phyloP scores from a whole-genome alignment of 371 early-diverging fungal genomes.

The Nosema muscidifuracis region DNA sequence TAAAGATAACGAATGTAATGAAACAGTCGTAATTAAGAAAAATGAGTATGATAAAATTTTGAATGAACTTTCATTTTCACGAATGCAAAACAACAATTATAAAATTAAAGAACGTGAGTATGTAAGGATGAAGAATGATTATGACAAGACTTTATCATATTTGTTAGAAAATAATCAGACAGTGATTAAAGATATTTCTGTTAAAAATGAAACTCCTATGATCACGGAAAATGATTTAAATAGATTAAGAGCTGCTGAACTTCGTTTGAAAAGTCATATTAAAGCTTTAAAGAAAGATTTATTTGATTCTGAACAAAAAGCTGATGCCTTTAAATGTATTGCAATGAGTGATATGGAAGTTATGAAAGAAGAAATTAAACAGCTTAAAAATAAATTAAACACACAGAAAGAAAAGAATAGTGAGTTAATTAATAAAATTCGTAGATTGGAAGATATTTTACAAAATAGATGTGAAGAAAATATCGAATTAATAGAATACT shows the following conservation, averaged over 20 bases:
- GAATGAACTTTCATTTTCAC: background rate
- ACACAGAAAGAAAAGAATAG: constrained; percentile 1
- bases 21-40: constrained; percentile 12
- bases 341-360: constrained; percentile 9
- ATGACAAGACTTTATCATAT: constrained; percentile 34
- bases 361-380: constrained; percentile 8
- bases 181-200: background rate
- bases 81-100: constrained; percentile 2
- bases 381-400: constrained; percentile 3
- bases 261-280: constrained; percentile 36
- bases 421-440: background rate
- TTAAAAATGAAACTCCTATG: too few species aligned
- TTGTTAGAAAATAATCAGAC: constrained; percentile 26
- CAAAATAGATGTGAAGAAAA: constrained; percentile 23
- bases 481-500: constrained; percentile 36
- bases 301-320: constrained; percentile 22
- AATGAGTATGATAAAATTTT: constrained; percentile 9
- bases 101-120: constrained; percentile 34
- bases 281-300: constrained; percentile 43
- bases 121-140: constrained; percentile 22
- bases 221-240: constrained; percentile 30
- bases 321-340: constrained; percentile 27
- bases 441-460: constrained; percentile 12
- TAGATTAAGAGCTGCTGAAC: constrained; percentile 18
- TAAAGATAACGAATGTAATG: constrained; percentile 16